These are phyloP conservation scores for Phytopythium mirpurense DNA, from an alignment of 352 stramenopile genomes.

Conservation along the genomic window DNA sequence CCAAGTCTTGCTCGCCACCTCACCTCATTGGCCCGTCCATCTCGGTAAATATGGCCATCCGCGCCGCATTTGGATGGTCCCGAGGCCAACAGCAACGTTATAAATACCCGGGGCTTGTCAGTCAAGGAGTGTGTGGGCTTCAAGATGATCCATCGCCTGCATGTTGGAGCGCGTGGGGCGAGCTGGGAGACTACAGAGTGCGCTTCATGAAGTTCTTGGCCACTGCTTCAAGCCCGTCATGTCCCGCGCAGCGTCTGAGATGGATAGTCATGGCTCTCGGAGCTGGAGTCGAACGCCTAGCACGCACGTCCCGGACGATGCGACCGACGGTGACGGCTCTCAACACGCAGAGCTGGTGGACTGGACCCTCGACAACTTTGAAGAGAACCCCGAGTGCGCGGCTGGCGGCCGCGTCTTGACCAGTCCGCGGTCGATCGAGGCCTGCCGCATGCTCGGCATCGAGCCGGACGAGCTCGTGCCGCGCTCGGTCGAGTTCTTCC, in stretches of 20 bases:
- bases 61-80: not conserved
- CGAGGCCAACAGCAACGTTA: not conserved
- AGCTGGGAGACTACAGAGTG: no score
- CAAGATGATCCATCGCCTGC: no score
- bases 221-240: not conserved
- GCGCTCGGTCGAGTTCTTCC: conserved; percentile 54
- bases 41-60: not conserved
- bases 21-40: not conserved
- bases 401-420: conserved; percentile 33
- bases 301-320: no score
- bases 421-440: conserved; percentile 68
- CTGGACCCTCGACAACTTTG: conserved; percentile 57
- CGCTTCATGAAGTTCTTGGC: not conserved
- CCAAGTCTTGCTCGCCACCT: no score
- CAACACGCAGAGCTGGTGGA: not conserved
- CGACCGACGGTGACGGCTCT: not conserved
- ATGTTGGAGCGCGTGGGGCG: no score
- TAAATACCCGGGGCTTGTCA: not conserved
- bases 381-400: conserved; percentile 26
- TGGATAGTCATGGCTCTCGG: no score
- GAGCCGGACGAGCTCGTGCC: conserved; percentile 60
- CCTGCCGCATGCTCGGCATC: conserved; percentile 68
- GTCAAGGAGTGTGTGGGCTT: not conserved
- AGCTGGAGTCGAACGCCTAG: no score
- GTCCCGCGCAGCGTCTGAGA: no score